Evolutionary conservation across 805 yeast genomes (phyloP), one percentile per base, ranked within the genome.

Genomic region (Blastobotrys mokoenaii): DNA sequence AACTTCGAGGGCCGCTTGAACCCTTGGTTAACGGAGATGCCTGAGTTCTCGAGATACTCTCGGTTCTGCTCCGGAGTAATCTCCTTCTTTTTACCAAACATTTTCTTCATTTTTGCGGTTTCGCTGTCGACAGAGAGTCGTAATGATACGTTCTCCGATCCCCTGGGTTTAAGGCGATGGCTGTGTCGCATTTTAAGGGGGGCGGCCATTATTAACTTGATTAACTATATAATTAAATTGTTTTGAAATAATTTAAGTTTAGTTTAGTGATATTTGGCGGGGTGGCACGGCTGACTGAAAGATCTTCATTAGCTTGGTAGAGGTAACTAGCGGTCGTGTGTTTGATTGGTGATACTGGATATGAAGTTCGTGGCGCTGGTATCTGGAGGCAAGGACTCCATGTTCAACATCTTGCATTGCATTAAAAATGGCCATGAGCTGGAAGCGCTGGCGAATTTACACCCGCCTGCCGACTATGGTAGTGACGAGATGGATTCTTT

Each of bases 341-440:
- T 22, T 5, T 22, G 7, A 8, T 22, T 4, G 8, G 8, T 4
- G 27, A 22, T 4, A 22, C 35, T 4, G 16, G 20, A 34, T 4
- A 90, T 93, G 98, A 88, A 87, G 62, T 85, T 89, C 59, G 84
- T 88, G 30, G 98, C 95, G 0, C 70, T 93, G 17, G 79, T 93
- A 0, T 85, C 96, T 0, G 98, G 98, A 3, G 98, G 98, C 0
- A 93, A 93, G 58, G 98, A 93, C 62, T 89, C 97, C 7, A 87
- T 89, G 66, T 93, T 75, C 63, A 93, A 89, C 59, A 79, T 90
- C 12, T 66, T 87, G 33, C 95, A 93, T 60, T 87, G 97, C 57
- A 60, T 84, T n/a, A 72, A 75, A 2, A 78, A 84, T 43, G 95
- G 94, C 11, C 98, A 93, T 65, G 84, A 85, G 55, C 67, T 93